Percentiles rank a stretch among this genome's conserved stretches.
phyloP scores from a whole-genome alignment of 305 asterid genomes.

The Fraxinus greggii region DNA sequence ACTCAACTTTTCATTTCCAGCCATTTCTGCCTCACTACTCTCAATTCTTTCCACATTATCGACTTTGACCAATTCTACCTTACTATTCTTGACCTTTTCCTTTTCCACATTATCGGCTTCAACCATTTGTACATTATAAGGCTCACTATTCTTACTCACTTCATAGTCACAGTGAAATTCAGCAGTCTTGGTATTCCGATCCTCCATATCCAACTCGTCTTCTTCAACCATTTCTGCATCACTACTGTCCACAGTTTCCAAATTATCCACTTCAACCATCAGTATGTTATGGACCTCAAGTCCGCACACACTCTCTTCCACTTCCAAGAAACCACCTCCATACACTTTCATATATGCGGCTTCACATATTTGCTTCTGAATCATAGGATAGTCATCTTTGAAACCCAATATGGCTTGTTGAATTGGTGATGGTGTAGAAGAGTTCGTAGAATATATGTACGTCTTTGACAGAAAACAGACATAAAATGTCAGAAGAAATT shows the following conservation, averaged over 20 bases:
- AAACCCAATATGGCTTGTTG: slow-evolving; percentile 28
- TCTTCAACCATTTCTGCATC: slow-evolving; percentile 25
- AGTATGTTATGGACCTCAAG: slow-evolving; percentile 22
- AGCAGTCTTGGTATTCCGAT: not conserved
- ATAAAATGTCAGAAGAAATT: slow-evolving; percentile 38
- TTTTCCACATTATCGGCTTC: not conserved
- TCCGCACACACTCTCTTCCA: slow-evolving; percentile 23
- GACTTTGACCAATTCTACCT: slow-evolving; percentile 12
- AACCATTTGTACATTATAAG: not conserved
- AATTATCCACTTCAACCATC: slow-evolving; percentile 15
- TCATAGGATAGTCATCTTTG: slow-evolving; percentile 30
- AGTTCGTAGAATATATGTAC: slow-evolving; percentile 39
- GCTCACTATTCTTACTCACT: not conserved
- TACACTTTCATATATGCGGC: slow-evolving; percentile 25
- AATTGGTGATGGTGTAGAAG: slow-evolving; percentile 30
- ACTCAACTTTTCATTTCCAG: not conserved
- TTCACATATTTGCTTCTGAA: slow-evolving; percentile 36
- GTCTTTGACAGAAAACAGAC: slow-evolving; percentile 40
- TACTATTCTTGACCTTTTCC: not conserved
- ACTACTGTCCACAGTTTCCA: not conserved
- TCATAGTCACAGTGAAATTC: slow-evolving; percentile 8
- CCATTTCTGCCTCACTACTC: not conserved
- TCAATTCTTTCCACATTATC: not conserved
- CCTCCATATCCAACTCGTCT: slow-evolving; percentile 6
- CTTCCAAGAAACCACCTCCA: slow-evolving; percentile 24